phyloP scores from a whole-genome alignment of 371 early-diverging fungal genomes.

The Haplosporangium sp. region DNA sequence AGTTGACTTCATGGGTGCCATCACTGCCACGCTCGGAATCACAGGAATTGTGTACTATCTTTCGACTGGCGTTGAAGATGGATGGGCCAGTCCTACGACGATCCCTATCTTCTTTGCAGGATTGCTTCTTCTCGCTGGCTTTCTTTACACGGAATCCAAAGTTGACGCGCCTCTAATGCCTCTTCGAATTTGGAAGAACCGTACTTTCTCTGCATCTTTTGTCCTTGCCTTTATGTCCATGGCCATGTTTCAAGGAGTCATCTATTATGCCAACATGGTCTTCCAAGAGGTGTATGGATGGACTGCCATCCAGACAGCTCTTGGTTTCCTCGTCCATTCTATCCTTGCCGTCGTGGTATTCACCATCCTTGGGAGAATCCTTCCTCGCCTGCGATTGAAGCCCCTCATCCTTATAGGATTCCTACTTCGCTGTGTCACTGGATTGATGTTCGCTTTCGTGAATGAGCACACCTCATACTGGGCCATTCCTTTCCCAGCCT shows the following conservation, averaged over 20 bases:
- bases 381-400: conserved; percentile 32
- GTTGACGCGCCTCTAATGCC: conserved; percentile 40
- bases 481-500: conserved; percentile 43
- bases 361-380: conserved; percentile 20
- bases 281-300: conserved; percentile 43
- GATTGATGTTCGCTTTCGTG: conserved; percentile 44
- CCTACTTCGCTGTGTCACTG: conserved; percentile 26
- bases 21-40: conserved; percentile 24
- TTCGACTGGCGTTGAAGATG: conserved; percentile 31
- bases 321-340: conserved; percentile 39
- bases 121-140: conserved; percentile 18
- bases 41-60: conserved; percentile 46
- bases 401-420: conserved; percentile 33
- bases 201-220: conserved; percentile 22
- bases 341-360: conserved; percentile 38
- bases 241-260: conserved; percentile 34
- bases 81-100: conserved; percentile 39
- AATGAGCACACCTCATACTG: conserved; percentile 54
- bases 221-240: conserved; percentile 25
- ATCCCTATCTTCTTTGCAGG: conserved; percentile 24
- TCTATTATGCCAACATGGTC: conserved; percentile 35
- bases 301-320: conserved; percentile 34
- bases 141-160: conserved; percentile 19
- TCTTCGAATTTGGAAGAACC: conserved; percentile 33
- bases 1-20: conserved; percentile 37